A percentile compares a stretch with the other conserved stretches of the same genome.
Evolutionary conservation across 1,139 yeast species (phyloP).

Genomic region (Suzukiozyma palmioleophila): DNA sequence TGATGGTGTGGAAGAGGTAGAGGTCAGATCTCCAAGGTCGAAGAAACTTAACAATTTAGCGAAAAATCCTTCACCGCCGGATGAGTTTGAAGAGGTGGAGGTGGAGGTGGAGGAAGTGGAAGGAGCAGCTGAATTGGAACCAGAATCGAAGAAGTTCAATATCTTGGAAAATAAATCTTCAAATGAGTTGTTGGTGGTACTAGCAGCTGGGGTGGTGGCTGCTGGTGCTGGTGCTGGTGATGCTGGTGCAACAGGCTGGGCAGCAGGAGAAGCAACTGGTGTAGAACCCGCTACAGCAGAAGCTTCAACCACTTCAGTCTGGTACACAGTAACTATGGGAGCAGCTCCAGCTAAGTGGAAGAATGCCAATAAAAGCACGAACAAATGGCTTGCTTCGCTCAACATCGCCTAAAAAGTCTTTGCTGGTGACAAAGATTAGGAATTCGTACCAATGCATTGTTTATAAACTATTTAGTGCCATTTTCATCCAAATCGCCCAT

Average conservation of each 20-base stretch:
- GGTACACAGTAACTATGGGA: constrained; percentile 24
- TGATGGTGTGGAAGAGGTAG: no score
- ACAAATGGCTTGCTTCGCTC: background rate
- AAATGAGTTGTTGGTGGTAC: no score
- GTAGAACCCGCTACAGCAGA: constrained; percentile 11
- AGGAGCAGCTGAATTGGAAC: constrained; percentile 9
- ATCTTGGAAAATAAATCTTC: constrained; percentile 5
- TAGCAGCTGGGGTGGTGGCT: background rate
- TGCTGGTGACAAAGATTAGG: constrained; percentile 6
- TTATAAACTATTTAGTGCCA: background rate
- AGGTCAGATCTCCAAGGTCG: no score
- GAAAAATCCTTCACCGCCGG: no score
- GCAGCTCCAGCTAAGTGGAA: constrained; percentile 14
- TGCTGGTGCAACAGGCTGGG: constrained; percentile 6
- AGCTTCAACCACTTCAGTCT: constrained; percentile 14
- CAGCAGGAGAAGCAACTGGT: constrained; percentile 10
- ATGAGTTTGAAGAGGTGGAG: no score
- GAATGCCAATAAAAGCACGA: constrained; percentile 3
- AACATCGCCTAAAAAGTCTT: constrained; percentile 1
- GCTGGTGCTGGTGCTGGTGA: constrained; percentile 10
- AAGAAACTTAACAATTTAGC: no score
- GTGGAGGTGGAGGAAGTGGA: no score
- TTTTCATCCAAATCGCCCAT: background rate
- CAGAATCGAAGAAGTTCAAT: constrained; percentile 12
- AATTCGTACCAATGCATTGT: constrained; percentile 1